These are phyloP conservation scores for Gilbertella persicaria DNA, from an alignment of 371 early-diverging fungal genomes.

Conservation along the genomic window DNA sequence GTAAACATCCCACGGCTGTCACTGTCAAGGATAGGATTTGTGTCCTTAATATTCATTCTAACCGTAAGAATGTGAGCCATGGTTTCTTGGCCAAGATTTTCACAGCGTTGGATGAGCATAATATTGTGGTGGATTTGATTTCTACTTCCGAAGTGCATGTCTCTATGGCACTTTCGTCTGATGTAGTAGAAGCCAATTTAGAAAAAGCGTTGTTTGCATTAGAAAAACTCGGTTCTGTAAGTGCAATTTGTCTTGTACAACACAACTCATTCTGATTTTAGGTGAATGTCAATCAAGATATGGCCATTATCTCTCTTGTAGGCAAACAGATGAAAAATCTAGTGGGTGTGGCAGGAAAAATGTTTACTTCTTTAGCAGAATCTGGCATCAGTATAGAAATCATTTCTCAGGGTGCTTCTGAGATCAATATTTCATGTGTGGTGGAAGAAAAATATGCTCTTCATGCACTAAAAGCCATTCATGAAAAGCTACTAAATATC, in stretches of 20 bases:
- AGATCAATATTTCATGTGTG: conserved; percentile 98
- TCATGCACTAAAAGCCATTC: conserved; percentile 87
- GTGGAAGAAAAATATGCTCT: conserved; percentile 71
- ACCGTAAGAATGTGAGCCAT: conserved; percentile 90
- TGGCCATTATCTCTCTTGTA: conserved; percentile 95
- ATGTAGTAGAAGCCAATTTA: conserved; percentile 61
- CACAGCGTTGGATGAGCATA: conserved; percentile 79
- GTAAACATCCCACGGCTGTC: conserved; percentile 88
- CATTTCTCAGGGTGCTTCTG: conserved; percentile 96
- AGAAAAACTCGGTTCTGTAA: conserved; percentile 68
- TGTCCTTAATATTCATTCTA: conserved; percentile 93
- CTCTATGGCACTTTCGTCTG: conserved; percentile 88
- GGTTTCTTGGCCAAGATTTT: conserved; percentile 96
- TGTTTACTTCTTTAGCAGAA: conserved; percentile 91
- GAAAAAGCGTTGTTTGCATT: conserved; percentile 69
- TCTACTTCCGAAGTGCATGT: conserved; percentile 96
- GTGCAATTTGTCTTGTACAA: conserved; percentile 15
- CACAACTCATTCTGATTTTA: conserved; percentile 8
- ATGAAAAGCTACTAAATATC: conserved; percentile 64
- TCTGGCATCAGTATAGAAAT: conserved; percentile 96
- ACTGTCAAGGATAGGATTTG: conserved; percentile 95
- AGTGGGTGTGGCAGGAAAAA: conserved; percentile 91
- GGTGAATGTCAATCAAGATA: conserved; percentile 74
- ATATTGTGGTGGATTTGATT: conserved; percentile 94
- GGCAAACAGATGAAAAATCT: conserved; percentile 94